A percentile compares a stretch with the other conserved stretches of the same genome.
phyloP scores from a whole-genome alignment of 2,329 filamentous ascomycete species.

The Penicillium sp. region DNA sequence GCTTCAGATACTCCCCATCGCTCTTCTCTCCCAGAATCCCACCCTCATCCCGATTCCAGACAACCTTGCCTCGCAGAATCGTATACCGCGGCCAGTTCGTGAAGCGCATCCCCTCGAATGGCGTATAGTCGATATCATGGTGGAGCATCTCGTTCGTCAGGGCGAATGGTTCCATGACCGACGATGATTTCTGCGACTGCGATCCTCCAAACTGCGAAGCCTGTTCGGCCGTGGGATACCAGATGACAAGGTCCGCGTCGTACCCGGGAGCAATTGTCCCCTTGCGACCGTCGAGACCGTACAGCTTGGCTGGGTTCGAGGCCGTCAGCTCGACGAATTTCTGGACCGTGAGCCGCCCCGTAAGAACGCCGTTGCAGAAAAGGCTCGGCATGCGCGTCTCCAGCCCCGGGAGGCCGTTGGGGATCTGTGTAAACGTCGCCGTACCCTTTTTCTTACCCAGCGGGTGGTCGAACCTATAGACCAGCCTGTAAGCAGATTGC shows the following conservation, averaged over 20 bases:
- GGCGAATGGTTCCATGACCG: conserved; percentile 26
- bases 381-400: conserved; percentile 50
- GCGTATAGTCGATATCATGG: conserved; percentile 44
- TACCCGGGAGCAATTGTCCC: conserved; percentile 49
- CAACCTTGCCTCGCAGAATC: conserved; percentile 38
- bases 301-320: conserved; percentile 51
- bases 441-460: conserved; percentile 45
- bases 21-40: conserved; percentile 35
- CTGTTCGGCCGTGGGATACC: conserved; percentile 39
- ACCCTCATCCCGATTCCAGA: conserved; percentile 36
- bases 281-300: conserved; percentile 47
- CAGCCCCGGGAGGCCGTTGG: conserved; percentile 50
- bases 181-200: neutral
- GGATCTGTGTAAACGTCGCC: conserved; percentile 46
- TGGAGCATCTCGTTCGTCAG: conserved; percentile 44
- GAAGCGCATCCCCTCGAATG: conserved; percentile 40
- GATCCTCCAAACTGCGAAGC: neutral
- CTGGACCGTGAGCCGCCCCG: conserved; percentile 39
- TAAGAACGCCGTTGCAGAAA: conserved; percentile 33
- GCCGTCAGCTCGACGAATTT: conserved; percentile 52
- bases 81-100: conserved; percentile 43
- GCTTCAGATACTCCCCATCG: conserved; percentile 43
- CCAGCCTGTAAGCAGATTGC: neutral
- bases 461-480: conserved; percentile 33
- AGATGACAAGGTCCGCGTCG: conserved; percentile 52